Evolutionary conservation across 139 green algal species (phyloP).

Genomic region (Asterochloris erici): DNA sequence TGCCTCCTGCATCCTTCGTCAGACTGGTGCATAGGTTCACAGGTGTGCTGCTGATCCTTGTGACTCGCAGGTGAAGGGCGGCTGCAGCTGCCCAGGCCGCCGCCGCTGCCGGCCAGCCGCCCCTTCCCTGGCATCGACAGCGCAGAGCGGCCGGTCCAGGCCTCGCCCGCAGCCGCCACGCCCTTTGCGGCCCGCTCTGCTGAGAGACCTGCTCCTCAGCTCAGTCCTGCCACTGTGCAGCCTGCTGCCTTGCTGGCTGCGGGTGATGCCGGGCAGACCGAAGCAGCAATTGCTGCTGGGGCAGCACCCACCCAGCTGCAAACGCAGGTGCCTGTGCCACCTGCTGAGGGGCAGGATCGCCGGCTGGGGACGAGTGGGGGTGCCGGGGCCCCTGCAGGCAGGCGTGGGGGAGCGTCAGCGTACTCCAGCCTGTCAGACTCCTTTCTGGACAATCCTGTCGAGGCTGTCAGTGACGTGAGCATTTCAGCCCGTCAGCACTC

Average conservation of each 20-base stretch:
- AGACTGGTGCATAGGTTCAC: neutral
- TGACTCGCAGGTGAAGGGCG: neutral
- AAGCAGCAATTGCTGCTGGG: conserved; percentile 6
- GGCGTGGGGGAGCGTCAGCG: neutral
- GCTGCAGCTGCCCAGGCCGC: neutral
- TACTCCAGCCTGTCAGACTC: conserved; percentile 25
- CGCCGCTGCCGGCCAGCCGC: neutral
- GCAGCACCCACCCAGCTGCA: neutral
- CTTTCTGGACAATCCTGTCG: conserved; percentile 5
- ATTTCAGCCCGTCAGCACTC: neutral
- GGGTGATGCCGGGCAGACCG: neutral
- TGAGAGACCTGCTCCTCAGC: neutral
- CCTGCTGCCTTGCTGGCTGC: neutral
- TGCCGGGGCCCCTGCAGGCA: neutral
- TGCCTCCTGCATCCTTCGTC: neutral
- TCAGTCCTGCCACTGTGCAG: neutral
- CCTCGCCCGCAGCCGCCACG: neutral
- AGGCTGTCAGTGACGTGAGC: neutral
- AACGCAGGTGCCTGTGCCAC: neutral
- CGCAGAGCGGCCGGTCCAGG: neutral
- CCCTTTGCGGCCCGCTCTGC: neutral
- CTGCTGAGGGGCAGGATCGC: neutral
- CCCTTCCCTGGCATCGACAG: too few relatives aligned
- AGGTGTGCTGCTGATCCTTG: too few relatives aligned
- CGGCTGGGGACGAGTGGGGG: neutral